Percentiles rank a stretch among this genome's conserved stretches.
Conservation (phyloP, 2,329 filamentous ascomycete species). For the Tympanopsis confertula region DNA sequence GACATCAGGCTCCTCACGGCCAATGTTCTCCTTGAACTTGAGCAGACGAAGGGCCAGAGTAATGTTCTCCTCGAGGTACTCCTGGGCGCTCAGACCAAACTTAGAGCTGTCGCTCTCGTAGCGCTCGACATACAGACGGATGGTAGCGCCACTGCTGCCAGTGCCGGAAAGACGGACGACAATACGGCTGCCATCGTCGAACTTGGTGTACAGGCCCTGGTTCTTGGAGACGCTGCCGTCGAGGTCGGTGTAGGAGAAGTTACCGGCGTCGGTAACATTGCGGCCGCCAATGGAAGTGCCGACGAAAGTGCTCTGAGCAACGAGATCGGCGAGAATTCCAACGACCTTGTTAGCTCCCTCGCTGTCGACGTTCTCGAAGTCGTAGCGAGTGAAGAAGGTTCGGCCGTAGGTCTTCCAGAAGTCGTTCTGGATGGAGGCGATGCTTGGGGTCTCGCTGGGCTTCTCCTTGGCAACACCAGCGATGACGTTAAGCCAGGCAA, state of each 20-base stretch:
- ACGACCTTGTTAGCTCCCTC: slow-evolving; percentile 87
- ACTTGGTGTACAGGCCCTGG: slow-evolving; percentile 89
- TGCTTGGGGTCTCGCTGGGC: slow-evolving; percentile 72
- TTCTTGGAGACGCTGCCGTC: slow-evolving; percentile 91
- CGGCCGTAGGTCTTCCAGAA: slow-evolving; percentile 96
- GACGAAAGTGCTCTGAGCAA: slow-evolving; percentile 63
- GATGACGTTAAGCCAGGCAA: slow-evolving; percentile 98
- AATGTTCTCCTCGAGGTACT: slow-evolving; percentile 85
- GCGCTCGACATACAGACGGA: slow-evolving; percentile 94
- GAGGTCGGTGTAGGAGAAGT: slow-evolving; percentile 98
- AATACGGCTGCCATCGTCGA: slow-evolving; percentile 87
- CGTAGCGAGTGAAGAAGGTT: slow-evolving; percentile 97
- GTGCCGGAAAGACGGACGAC: slow-evolving; percentile 92
- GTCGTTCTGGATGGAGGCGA: slow-evolving; percentile 89
- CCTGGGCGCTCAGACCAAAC: slow-evolving; percentile 75
- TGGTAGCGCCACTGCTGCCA: slow-evolving; percentile 88
- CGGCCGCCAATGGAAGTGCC: slow-evolving; percentile 71
- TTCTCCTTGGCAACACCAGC: slow-evolving; percentile 80
- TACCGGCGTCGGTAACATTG: slow-evolving; percentile 78
- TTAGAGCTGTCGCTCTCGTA: slow-evolving; percentile 72
- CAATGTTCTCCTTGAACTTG: slow-evolving; percentile 88
- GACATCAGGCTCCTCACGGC: slow-evolving; percentile 86
- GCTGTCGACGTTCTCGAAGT: slow-evolving; percentile 90
- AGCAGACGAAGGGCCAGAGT: slow-evolving; percentile 73
- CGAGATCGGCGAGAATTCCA: slow-evolving; percentile 65